Evolutionary conservation across 1,284 basidiomycete species (phyloP), one percentile per base, ranked within the genome.

Genomic region (Hemileia vastatrix): DNA sequence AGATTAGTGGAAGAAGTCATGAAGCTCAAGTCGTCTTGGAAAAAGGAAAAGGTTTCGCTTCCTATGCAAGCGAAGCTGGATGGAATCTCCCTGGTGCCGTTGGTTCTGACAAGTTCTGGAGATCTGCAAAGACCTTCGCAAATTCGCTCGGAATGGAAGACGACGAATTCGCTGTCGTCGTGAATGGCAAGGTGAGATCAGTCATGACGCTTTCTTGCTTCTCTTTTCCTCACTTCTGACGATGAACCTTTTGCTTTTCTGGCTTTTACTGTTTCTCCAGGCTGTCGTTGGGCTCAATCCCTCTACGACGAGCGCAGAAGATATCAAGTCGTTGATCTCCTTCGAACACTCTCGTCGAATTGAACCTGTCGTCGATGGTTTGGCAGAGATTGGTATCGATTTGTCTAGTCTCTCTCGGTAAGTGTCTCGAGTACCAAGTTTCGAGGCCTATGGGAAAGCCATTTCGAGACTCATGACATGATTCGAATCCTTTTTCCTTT

Each of bases 251-350:
- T 40, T 40, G 8, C 36, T 40, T 40, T 40, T 40, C 36, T 15
- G 15, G 27, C 27, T 27, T 27, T 27, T 27, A 27, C 27, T 15
- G 36, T 40, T 11, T 40, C 36, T 40, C 11, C 52, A 60, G 9
- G 33, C 64, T 8, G 24, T 67, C 40, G 27, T 51, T 27, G 58
- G 32, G 2, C 24, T 66, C 18, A 23, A 57, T 18, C 9, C 57
- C 1, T 32, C 19, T 1, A 45, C 27, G 4, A 31, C 56, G 15
- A 48, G n/a, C 8, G 24, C 23, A 6, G 52, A 44, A 8, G 66
- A 67, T 44, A 11, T 65, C 23, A 18, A 27, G n/a, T 36, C 66
- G 6, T 44, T 67, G 6, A 21, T 67, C 33, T 18, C 45, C 11
- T 43, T 40, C 15, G 66, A 67, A 51, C 21, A 5, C 19, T 11